Evolutionary conservation across 306 rosid species (phyloP).

Genomic region (Ormosia semicastrata): DNA sequence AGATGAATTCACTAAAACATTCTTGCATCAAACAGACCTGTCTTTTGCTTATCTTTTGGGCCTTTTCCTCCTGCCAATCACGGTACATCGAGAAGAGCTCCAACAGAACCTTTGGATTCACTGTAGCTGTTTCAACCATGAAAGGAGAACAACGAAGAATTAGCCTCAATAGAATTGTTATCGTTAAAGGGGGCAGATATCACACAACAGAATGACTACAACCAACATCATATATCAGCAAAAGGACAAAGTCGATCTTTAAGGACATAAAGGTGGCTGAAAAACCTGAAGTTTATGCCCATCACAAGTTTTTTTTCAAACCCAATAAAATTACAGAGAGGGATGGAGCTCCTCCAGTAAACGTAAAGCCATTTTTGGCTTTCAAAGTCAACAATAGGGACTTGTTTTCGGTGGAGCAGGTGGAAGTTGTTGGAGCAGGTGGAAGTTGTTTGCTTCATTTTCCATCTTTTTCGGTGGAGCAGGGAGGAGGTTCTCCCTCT

Average conservation of each 20-base stretch:
- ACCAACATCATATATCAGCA: slow-evolving; percentile 2
- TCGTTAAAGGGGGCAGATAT: not conserved
- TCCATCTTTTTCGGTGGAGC: too few species aligned
- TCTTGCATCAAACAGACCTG: slow-evolving; percentile 59
- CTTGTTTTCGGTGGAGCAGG: too few species aligned
- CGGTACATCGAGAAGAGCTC: slow-evolving; percentile 88
- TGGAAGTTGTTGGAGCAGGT: too few species aligned
- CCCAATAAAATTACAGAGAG: not conserved
- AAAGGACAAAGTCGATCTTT: not conserved
- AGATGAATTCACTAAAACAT: not conserved
- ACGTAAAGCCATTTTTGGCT: too few species aligned
- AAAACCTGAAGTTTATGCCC: not conserved
- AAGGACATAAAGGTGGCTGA: not conserved
- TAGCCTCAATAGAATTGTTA: not conserved
- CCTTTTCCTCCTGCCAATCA: slow-evolving; percentile 75
- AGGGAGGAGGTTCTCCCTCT: too few species aligned
- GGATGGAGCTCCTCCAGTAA: not conserved
- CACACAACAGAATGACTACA: slow-evolving; percentile 4
- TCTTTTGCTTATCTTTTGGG: slow-evolving; percentile 59
- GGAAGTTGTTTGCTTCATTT: too few species aligned
- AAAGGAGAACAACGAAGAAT: slow-evolving; percentile 16
- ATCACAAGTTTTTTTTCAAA: not conserved
- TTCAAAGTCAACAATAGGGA: too few species aligned
- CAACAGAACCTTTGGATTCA: slow-evolving; percentile 76
- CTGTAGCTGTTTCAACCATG: slow-evolving; percentile 47